A percentile compares a stretch with the other conserved stretches of the same genome.
These are phyloP conservation scores for Zymoseptoria brevis DNA, from an alignment of 2,329 filamentous ascomycete species.

Conservation along the genomic window DNA sequence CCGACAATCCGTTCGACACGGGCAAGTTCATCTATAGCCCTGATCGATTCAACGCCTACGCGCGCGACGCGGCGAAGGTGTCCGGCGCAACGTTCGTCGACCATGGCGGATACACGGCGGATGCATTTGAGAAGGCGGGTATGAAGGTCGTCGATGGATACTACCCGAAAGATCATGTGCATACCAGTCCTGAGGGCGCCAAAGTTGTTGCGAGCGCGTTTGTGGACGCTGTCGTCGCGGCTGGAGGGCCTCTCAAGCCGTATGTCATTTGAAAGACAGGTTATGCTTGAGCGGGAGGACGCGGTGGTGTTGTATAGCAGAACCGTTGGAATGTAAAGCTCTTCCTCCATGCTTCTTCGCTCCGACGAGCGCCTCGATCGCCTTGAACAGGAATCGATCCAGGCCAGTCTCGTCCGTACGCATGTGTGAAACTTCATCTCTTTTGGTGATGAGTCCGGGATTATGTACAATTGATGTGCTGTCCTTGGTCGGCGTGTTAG, in stretches of 20 bases:
- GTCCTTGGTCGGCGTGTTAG: no score
- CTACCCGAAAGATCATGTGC: conserved; percentile 56
- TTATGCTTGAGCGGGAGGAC: background rate
- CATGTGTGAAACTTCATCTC: no score
- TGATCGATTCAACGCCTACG: conserved; percentile 51
- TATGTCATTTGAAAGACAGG: conserved; percentile 1
- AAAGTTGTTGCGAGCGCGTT: conserved; percentile 50
- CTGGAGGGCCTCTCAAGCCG: conserved; percentile 6
- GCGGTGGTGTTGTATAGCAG: no score
- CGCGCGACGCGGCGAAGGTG: conserved; percentile 44
- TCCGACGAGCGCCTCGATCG: no score
- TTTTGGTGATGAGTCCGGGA: no score
- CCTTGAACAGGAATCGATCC: no score
- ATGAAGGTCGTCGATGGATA: conserved; percentile 43
- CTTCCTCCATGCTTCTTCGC: no score
- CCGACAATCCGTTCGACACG: conserved; percentile 56
- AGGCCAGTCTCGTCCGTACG: no score
- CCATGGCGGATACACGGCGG: conserved; percentile 52
- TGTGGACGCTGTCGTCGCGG: conserved; percentile 27
- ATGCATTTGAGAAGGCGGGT: conserved; percentile 46
- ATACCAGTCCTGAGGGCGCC: conserved; percentile 51
- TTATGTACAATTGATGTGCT: no score
- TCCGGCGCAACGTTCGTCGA: conserved; percentile 46
- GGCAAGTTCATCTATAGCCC: conserved; percentile 44
- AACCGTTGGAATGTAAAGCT: no score